A percentile compares a stretch with the other conserved stretches of the same genome.
phyloP scores from a whole-genome alignment of 1,284 basidiomycete genomes.

The Cryptococcus floricola region DNA sequence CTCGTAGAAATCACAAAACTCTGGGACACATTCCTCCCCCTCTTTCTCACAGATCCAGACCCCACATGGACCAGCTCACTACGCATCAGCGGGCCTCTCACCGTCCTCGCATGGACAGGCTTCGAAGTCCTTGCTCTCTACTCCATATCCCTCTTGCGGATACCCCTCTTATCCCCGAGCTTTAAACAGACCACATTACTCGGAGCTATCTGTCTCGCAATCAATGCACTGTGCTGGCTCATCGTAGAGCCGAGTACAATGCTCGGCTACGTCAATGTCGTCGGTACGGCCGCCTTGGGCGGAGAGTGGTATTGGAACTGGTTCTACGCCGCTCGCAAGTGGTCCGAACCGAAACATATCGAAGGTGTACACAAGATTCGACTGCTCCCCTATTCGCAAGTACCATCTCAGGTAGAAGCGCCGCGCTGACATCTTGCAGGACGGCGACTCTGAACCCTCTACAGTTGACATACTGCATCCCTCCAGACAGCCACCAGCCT shows the following conservation, averaged over 20 bases:
- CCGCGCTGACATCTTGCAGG: conserved; percentile 10
- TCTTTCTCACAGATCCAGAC: conserved; percentile 28
- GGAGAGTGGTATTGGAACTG: conserved; percentile 28
- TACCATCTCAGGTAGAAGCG: not conserved
- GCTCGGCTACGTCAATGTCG: conserved; percentile 27
- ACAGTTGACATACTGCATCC: conserved; percentile 45
- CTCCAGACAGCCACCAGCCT: conserved; percentile 31
- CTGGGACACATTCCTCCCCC: conserved; percentile 42
- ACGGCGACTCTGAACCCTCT: conserved; percentile 48
- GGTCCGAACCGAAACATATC: conserved; percentile 33
- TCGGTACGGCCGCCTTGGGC: conserved; percentile 29
- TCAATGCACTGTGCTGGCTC: conserved; percentile 38
- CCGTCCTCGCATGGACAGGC: conserved; percentile 29
- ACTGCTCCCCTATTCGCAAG: conserved; percentile 37
- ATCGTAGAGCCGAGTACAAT: conserved; percentile 36
- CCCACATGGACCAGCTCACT: conserved; percentile 30
- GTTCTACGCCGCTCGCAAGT: conserved; percentile 14
- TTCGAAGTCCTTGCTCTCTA: conserved; percentile 25
- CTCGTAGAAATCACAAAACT: conserved; percentile 44
- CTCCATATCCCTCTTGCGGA: conserved; percentile 28
- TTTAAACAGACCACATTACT: conserved; percentile 18
- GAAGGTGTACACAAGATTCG: conserved; percentile 42
- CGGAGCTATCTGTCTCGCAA: conserved; percentile 11
- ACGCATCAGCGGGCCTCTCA: conserved; percentile 27
- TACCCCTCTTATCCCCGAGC: conserved; percentile 38